Percentiles rank a stretch among this genome's conserved stretches.
Evolutionary conservation across 2,329 filamentous ascomycete species (phyloP).

Genomic region (Fusarium equiseti): DNA sequence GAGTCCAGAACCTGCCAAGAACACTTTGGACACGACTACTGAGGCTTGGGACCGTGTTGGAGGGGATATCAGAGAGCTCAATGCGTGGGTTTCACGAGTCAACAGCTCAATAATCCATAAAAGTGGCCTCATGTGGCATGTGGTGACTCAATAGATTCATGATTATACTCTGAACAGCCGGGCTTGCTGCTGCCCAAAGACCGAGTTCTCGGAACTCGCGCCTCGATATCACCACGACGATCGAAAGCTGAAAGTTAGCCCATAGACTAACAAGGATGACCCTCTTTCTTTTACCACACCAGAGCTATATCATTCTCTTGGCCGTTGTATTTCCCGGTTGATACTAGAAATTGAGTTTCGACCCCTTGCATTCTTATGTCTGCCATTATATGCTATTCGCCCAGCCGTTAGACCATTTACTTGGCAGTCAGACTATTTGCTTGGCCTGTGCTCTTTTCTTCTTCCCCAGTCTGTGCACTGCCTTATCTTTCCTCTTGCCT

Average conservation of each 20-base stretch:
- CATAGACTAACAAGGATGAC: background rate
- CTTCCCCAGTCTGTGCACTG: background rate
- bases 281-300: background rate
- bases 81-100: background rate
- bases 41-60: background rate
- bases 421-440: background rate
- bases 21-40: background rate
- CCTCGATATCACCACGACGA: background rate
- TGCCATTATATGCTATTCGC: background rate
- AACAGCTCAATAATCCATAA: background rate
- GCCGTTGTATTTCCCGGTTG: background rate
- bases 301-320: background rate
- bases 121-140: background rate
- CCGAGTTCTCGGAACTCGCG: background rate
- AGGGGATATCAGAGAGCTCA: background rate
- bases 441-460: background rate
- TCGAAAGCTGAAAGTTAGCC: background rate
- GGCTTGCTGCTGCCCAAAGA: background rate
- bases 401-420: background rate
- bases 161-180: too few relatives aligned
- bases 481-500: background rate
- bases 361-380: background rate
- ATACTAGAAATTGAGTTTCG: background rate
- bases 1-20: background rate
- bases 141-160: background rate